Evolutionary conservation across 352 stramenopile genomes (phyloP), one percentile per base, ranked within the genome.

Genomic region (Phytophthora foliorum): DNA sequence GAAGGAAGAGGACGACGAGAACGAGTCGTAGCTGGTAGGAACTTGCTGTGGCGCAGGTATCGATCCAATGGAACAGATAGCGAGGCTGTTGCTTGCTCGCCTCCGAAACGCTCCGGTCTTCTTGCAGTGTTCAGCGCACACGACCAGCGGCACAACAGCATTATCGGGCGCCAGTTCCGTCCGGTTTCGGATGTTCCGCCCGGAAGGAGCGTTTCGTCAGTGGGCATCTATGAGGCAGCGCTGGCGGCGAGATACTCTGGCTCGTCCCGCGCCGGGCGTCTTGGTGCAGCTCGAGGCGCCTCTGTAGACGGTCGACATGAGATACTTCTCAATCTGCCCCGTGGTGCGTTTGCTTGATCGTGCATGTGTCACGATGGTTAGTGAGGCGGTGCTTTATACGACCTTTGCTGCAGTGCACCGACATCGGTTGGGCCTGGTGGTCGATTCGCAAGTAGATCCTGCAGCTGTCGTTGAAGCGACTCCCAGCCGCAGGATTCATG

Each of bases 301-400:
- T 14, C 27, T 36, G 51, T 21, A 14, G 54, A 36, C 42, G 19
- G 39, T 61, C 60, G 25, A 54, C 29, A 50, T 14, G 50, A 55
- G 57, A 57, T 57, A 71, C n/a, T 71, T 75, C 21, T 58, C 46
- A 25, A 65, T 60, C 59, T 65, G 50, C 57, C n/a, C 25, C 21
- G 31, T 22, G 31, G 24, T 34, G 46, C 6, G 32, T 19, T 67
- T 24, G 58, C 21, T 11, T 22, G 19, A 10, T 54, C 19, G 27
- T 57, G 53, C 49, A 50, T 63, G 54, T 69, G 8, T 21, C 19
- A 34, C 14, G 45, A 58, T 75, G 48, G 17, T 9, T 29, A 76
- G 49, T 14, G 63, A 79, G 48, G 67, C 60, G 5, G 72, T 79
- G 36, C 51, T 79, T 31, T 74, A 63, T 49, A 74, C 72, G 22